Base-by-base conservation (phyloP, 768 basidiomycete genomes). In the Paxillus ammoniavirescens region DNA sequence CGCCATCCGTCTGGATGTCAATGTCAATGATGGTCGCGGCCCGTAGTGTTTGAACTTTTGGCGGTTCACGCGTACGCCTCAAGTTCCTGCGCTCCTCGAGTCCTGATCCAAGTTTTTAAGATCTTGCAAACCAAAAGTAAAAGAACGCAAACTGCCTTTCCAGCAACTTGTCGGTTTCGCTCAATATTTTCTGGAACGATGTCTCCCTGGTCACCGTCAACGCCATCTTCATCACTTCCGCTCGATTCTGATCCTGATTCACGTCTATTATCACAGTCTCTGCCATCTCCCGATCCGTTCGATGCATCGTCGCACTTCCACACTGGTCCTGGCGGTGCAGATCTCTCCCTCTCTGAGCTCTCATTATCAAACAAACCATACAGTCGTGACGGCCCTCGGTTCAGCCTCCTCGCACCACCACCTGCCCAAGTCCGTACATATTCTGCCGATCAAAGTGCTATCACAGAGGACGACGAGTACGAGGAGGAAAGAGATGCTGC, bases 341-440 rank as follows among this genome's bases (percentile, higher is more conserved):
- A 83, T 64, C 73, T 84, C 3, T 83, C 82, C 6, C 65, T 84
- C 42, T 82, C 82, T 1, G 82, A 84, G 54, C 75, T 84, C 5
- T 82, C 78, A 15, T 60, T 81, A 37, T 62, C 69, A 45, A 73
- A 79, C 36, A 68, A 59, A 42, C 64, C 63, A 7, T 49, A 51
- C 41, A 44, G 47, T 53, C 67, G 51, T n/a, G 68, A 70, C 52
- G 60, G 51, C 6, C 68, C 68, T 23, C 70, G 70, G 53, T 70
- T 70, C 50, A 70, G 68, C 50, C 62, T 70, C 23, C 68, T 70
- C 40, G 68, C 68, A 43, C 68, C 70, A 18, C 50, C 64, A 21
- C 58, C 64, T n/a, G 53, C 47, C 6, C 56, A 55, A 6, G 21
- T 45, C 5, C 50, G n/a, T 21, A 8, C 43, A 13, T 64, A 64